phyloP scores from a whole-genome alignment of 208 protist genomes.

The Balamuthia mandrillaris region DNA sequence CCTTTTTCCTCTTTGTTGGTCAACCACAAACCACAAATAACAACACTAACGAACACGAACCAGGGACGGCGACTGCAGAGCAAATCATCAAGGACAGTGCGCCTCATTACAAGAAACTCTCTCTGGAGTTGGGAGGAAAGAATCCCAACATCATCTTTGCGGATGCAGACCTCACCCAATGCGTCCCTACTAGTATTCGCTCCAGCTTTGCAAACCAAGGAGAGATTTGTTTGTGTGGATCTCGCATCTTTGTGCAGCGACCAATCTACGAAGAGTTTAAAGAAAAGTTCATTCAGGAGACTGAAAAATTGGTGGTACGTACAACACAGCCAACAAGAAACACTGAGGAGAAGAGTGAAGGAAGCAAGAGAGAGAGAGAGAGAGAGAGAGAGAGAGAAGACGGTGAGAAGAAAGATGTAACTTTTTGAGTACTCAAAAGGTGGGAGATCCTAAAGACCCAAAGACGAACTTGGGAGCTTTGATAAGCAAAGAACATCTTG shows the following conservation, averaged over 20 bases:
- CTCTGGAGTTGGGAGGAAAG: slow-evolving; percentile 80
- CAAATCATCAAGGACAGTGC: slow-evolving; percentile 35
- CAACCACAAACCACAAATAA: no score
- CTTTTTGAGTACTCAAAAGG: neutral
- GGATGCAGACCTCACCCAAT: slow-evolving; percentile 50
- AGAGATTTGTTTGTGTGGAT: slow-evolving; percentile 75
- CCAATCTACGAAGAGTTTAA: slow-evolving; percentile 76
- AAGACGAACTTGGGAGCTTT: slow-evolving; percentile 53
- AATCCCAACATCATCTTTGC: slow-evolving; percentile 73
- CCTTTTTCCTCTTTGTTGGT: no score
- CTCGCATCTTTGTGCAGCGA: slow-evolving; percentile 72
- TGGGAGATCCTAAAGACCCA: slow-evolving; percentile 34
- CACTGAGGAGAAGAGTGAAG: no score
- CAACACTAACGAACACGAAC: no score
- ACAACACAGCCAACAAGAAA: no score
- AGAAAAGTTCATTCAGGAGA: slow-evolving; percentile 47
- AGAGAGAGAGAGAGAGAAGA: no score
- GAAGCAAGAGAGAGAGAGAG: no score
- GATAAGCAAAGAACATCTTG: slow-evolving; percentile 47
- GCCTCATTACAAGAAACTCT: slow-evolving; percentile 70
- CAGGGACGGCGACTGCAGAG: slow-evolving; percentile 51
- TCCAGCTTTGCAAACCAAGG: slow-evolving; percentile 66
- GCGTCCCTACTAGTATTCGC: slow-evolving; percentile 24
- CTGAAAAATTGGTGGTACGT: slow-evolving; percentile 33
- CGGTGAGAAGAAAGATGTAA: neutral